Base-by-base conservation (phyloP, 805 yeast genomes). In the Ogataea salicorniae region DNA sequence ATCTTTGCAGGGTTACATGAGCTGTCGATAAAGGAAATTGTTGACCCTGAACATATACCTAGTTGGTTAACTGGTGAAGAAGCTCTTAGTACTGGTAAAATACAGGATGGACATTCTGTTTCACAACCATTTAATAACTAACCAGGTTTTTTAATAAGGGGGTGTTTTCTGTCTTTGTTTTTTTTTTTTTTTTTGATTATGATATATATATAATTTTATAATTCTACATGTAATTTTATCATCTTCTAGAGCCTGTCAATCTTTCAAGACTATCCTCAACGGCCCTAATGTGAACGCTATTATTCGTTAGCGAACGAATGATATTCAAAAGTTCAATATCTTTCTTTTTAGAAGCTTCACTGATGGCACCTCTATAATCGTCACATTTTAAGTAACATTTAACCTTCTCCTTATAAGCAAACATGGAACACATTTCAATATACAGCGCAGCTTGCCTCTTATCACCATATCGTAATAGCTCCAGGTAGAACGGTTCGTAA, bases 21-120 rank as follows among this genome's bases (percentile, higher is more conserved):
- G 57, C 68, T 87, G 16, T 76, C 89, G 26, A 70, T 69, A 45
- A 47, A 67, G 52, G 75, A 70, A 1, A 56, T 73, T 0, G 64
- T 82, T 2, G 75, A 84, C 54, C 75, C 85, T 0, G 67, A 72
- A n/a, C 68, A 54, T 0, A 65, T 85, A 15, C 95, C 96, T 0
- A 76, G 80, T 31, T 87, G 90, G 91, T 62, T 87, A 33, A 80
- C 91, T 4, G 95, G 95, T 2, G 89, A 86, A 61, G 83, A 82
- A 51, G 84, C 86, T 0, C 55, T 64, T 1, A 65, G 67, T 37
- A 68, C 76, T 35, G 90, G 90, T 0, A 56, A 52, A 0, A 64
- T 78, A 5, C 58, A 56, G 29, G 64, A 75, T 48, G 78, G 78
- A 0, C 58, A 53, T 39, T 69, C 68, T 37, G 46, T 46, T 22